Conservation (phyloP, 331 rosid species). For the Pyrus hybrid region DNA sequence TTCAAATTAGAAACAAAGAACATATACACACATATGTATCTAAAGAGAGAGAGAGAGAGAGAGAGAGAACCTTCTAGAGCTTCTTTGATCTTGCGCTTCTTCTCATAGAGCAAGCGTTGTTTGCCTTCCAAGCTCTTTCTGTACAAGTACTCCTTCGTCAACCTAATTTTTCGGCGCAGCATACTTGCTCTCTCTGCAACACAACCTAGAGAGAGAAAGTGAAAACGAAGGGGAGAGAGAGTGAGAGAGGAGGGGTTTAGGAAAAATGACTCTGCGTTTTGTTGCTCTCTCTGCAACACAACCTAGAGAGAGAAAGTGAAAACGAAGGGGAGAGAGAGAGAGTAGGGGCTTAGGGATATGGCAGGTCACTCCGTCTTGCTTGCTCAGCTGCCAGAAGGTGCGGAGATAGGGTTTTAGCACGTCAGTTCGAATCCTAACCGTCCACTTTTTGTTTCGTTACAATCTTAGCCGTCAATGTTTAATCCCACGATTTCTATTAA, state of each 20-base stretch:
- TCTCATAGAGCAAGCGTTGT: constrained; percentile 65
- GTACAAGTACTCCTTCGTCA: constrained; percentile 72
- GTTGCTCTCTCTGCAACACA: neutral
- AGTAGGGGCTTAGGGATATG: neutral
- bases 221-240: neutral
- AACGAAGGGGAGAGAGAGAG: neutral
- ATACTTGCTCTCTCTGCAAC: constrained; percentile 19
- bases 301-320: neutral
- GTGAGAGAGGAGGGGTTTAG: neutral
- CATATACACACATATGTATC: neutral
- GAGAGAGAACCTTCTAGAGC: constrained; percentile 47
- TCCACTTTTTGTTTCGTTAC: too few relatives aligned
- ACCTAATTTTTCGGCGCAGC: constrained; percentile 58
- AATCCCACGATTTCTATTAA: neutral
- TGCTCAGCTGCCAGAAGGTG: neutral
- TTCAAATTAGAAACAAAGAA: neutral
- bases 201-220: neutral
- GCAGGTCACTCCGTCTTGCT: neutral
- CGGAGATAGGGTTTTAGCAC: neutral
- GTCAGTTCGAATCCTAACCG: neutral
- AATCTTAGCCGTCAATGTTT: too few relatives aligned
- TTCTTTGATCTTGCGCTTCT: constrained; percentile 80
- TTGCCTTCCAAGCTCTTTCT: constrained; percentile 82
- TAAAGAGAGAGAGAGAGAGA: neutral
- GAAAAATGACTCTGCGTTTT: neutral